Conservation (phyloP, 768 basidiomycete genomes). For the Boletus reticuloceps region DNA sequence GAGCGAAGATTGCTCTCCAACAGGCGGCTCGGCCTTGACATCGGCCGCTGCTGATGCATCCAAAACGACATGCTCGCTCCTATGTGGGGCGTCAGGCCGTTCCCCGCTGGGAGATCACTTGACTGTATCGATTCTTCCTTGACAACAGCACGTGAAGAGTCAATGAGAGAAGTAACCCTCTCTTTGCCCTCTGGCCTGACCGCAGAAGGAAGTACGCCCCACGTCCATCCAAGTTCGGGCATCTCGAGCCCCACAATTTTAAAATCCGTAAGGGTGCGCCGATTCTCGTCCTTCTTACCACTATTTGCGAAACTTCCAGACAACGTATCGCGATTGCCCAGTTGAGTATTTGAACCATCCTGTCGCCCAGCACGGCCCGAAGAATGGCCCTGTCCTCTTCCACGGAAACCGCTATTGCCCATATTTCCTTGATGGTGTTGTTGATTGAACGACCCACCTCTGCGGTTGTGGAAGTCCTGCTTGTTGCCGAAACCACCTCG, state of each 20-base stretch:
- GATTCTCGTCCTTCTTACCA: conserved; percentile 85
- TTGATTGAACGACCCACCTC: conserved; percentile 59
- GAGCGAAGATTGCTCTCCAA: conserved; percentile 30
- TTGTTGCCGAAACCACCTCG: conserved; percentile 63
- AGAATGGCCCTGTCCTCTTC: conserved; percentile 59
- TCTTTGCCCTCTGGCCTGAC: conserved; percentile 39
- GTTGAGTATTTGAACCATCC: conserved; percentile 32
- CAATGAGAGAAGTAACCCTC: conserved; percentile 29
- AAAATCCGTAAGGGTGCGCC: conserved; percentile 95
- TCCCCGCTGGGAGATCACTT: conserved; percentile 20
- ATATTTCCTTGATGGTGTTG: conserved; percentile 34
- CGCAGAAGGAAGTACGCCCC: conserved; percentile 60
- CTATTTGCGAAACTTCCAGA: conserved; percentile 42
- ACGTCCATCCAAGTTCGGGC: conserved; percentile 78
- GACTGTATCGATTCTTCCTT: conserved; percentile 31
- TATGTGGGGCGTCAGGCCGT: conserved; percentile 15
- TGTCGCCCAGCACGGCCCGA: conserved; percentile 39
- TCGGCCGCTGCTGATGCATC: conserved; percentile 33
- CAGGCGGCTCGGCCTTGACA: conserved; percentile 30
- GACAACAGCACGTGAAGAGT: conserved; percentile 31
- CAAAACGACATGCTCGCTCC: conserved; percentile 18
- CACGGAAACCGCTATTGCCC: conserved; percentile 49
- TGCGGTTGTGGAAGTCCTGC: conserved; percentile 63
- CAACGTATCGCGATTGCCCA: conserved; percentile 50
- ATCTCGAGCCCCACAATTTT: conserved; percentile 92